A percentile compares a stretch with the other conserved stretches of the same genome.
Evolutionary conservation across 1,284 basidiomycete genomes (phyloP).

Genomic region (Papiliotrema flavescens): DNA sequence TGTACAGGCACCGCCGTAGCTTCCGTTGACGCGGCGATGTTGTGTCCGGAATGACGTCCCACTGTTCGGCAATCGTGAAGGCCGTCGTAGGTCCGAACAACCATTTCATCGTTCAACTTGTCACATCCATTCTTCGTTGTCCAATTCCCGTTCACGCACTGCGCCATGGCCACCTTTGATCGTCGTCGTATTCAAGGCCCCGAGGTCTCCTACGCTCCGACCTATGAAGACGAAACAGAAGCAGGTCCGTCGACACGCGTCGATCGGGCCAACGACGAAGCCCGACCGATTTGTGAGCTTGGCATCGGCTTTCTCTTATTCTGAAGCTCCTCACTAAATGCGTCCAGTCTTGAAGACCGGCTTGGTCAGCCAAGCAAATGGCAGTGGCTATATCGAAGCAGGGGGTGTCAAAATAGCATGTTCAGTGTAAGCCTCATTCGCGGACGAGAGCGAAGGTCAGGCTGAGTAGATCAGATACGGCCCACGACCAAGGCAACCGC

Average conservation of each 20-base stretch:
- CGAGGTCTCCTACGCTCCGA: slow-evolving; percentile 67
- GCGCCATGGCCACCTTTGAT: slow-evolving; percentile 58
- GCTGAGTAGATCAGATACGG: slow-evolving; percentile 65
- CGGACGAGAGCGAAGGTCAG: not conserved
- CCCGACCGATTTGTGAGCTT: slow-evolving; percentile 61
- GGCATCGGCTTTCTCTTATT: not conserved
- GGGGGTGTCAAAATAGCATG: slow-evolving; percentile 84
- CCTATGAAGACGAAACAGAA: slow-evolving; percentile 54
- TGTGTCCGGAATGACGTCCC: no score
- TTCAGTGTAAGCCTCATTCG: slow-evolving; percentile 66
- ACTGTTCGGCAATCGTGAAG: no score
- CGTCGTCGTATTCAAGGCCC: slow-evolving; percentile 83
- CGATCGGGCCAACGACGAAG: slow-evolving; percentile 59
- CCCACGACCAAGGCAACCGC: slow-evolving; percentile 62
- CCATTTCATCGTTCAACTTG: not conserved
- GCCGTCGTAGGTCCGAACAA: no score
- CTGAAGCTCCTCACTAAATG: not conserved
- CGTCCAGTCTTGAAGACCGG: slow-evolving; percentile 77
- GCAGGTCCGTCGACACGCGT: slow-evolving; percentile 45
- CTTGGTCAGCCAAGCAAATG: slow-evolving; percentile 86
- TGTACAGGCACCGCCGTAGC: no score
- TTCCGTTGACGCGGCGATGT: no score
- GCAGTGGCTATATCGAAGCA: slow-evolving; percentile 91
- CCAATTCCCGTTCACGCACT: not conserved
- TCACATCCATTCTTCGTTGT: not conserved